Evolutionary conservation across 805 yeast genomes (phyloP).

Genomic region (Jamesozyma hellenica): DNA sequence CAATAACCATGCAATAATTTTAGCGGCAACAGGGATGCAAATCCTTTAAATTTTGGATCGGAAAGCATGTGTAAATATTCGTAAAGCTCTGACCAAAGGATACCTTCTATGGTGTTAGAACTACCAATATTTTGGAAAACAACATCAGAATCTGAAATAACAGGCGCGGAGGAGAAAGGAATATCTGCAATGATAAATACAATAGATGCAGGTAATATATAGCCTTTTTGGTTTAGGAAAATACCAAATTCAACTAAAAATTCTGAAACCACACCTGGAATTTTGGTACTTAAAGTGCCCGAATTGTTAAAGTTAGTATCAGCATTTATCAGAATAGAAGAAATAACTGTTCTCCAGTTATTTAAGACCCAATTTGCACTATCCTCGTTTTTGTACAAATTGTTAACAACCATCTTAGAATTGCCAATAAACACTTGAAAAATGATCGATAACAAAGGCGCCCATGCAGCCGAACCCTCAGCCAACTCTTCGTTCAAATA

Average conservation of each 20-base stretch:
- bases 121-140: constrained; percentile 35
- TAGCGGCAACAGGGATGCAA: constrained; percentile 46
- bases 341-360: constrained; percentile 43
- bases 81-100: constrained; percentile 57
- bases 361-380: constrained; percentile 40
- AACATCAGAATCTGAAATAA: constrained; percentile 24
- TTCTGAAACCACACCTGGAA: constrained; percentile 26
- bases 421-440: constrained; percentile 60
- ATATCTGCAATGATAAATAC: constrained; percentile 39
- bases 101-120: constrained; percentile 33
- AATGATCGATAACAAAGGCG: constrained; percentile 40
- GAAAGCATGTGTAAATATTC: constrained; percentile 39
- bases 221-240: constrained; percentile 32
- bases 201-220: constrained; percentile 33
- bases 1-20: constrained; percentile 60
- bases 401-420: constrained; percentile 42
- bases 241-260: constrained; percentile 45
- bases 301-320: background rate
- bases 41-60: constrained; percentile 27
- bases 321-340: constrained; percentile 32
- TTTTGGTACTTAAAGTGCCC: background rate
- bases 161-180: constrained; percentile 32
- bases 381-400: constrained; percentile 31
- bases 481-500: constrained; percentile 42
- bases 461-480: constrained; percentile 26